Evolutionary conservation across 495 filamentous ascomycete genomes (phyloP), one percentile per base, ranked within the genome.

Genomic region (Bombardia bombarda): DNA sequence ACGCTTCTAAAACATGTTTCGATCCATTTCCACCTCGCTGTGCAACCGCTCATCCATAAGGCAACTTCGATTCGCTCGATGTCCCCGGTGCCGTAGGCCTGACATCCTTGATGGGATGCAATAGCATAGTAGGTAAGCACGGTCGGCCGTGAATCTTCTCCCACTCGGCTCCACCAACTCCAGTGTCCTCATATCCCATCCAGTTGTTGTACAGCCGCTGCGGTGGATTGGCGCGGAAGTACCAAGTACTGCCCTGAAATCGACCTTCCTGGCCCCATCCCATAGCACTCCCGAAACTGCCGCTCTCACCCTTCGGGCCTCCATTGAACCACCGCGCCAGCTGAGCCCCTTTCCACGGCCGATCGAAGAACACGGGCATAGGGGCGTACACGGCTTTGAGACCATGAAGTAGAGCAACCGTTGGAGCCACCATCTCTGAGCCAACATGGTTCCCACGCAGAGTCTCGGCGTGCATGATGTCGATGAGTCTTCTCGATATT

Each of bases 391-490:
- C 78, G 1, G 78, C 72, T 56, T 90, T 88, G 37, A 87, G 66
- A 2, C 84, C 84, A 55, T 87, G 83, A 19, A 82, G 71, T 6
- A 88, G 61, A 0, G 81, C 69, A 12, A 73, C 73, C 0, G 81
- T 83, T 21, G 73, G 72, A 1, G 83, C 75, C 28, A 73, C 78
- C 82, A 86, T 85, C 51, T 88, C 83, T 1, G 79, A 79, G 7
- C 73, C 75, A 39, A 87, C 72, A 34, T 77, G 72, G 16, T 79
- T 72, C 12, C 84, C 83, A 1, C 62, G 65, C 17, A 70, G 44
- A 43, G 76, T 77, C 60, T 85, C 80, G 12, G 65, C 67, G 44
- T 79, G 65, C 80, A 86, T 86, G 26, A 75, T 66, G 31, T 80
- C 66, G 25, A 86, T 63, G n/a, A 87, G 65, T 25, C 64, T 65